Percentiles rank a stretch among this genome's conserved stretches.
These are phyloP conservation scores for Ilyonectria robusta DNA, from an alignment of 2,329 filamentous ascomycete genomes.

Conservation along the genomic window DNA sequence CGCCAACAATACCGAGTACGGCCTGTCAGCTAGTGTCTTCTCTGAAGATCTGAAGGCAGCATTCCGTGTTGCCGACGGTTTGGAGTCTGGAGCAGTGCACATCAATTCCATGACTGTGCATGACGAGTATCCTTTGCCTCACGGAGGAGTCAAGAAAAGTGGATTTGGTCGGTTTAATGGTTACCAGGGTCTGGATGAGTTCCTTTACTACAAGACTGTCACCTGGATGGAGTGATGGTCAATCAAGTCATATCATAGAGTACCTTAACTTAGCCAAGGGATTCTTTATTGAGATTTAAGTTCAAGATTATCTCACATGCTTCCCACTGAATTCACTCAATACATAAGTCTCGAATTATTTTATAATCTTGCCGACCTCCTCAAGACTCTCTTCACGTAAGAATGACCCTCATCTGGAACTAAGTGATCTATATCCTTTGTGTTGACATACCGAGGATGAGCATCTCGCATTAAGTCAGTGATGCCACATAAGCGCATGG, in stretches of 20 bases:
- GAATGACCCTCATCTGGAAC: neutral
- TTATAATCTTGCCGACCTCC: neutral
- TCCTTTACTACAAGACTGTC: slow-evolving; percentile 37
- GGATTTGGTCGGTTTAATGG: slow-evolving; percentile 72
- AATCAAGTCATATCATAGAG: too few relatives aligned
- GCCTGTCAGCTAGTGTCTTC: slow-evolving; percentile 78
- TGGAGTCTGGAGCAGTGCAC: slow-evolving; percentile 75
- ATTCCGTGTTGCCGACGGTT: slow-evolving; percentile 67
- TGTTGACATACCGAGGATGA: slow-evolving; percentile 21
- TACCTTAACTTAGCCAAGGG: too few relatives aligned
- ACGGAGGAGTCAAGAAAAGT: slow-evolving; percentile 74
- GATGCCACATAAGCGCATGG: slow-evolving; percentile 76
- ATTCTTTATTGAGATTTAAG: too few relatives aligned
- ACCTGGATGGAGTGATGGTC: slow-evolving; percentile 40
- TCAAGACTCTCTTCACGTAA: neutral
- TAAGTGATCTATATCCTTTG: slow-evolving; percentile 6
- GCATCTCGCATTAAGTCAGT: slow-evolving; percentile 62
- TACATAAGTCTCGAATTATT: neutral
- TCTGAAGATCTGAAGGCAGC: slow-evolving; percentile 73
- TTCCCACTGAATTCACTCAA: too few relatives aligned
- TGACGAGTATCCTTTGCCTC: slow-evolving; percentile 72
- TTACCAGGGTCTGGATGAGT: slow-evolving; percentile 43
- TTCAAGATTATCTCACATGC: too few relatives aligned
- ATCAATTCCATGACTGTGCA: slow-evolving; percentile 75
- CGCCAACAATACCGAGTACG: slow-evolving; percentile 85